phyloP scores from a whole-genome alignment of 2,329 filamentous ascomycete species.

The Thyridium curvatum region DNA sequence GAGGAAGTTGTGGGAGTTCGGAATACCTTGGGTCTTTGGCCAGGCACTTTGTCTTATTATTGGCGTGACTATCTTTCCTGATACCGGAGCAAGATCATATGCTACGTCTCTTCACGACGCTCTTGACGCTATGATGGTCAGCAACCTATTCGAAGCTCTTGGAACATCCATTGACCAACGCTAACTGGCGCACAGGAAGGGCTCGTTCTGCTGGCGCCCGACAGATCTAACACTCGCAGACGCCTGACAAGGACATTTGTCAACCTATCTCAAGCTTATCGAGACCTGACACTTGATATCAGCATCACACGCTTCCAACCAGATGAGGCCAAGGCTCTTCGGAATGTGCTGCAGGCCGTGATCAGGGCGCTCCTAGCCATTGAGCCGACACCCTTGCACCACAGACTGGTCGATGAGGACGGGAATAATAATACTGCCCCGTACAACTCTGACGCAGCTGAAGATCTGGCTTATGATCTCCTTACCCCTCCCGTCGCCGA shows the following conservation, averaged over 20 bases:
- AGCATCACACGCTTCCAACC: constrained; percentile 47
- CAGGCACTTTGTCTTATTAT: constrained; percentile 45
- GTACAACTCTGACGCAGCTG: too few relatives aligned
- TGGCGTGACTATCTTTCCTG: constrained; percentile 42
- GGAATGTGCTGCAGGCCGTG: constrained; percentile 49
- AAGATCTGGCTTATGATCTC: too few relatives aligned
- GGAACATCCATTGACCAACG: background rate
- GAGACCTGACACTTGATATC: constrained; percentile 51
- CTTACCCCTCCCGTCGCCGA: too few relatives aligned
- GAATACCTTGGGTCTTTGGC: constrained; percentile 48
- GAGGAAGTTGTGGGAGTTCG: constrained; percentile 44
- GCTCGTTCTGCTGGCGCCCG: constrained; percentile 19
- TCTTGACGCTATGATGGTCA: constrained; percentile 39
- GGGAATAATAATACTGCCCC: background rate
- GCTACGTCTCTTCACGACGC: constrained; percentile 39
- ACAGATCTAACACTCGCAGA: constrained; percentile 27
- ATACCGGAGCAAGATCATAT: constrained; percentile 47
- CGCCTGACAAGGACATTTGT: constrained; percentile 46
- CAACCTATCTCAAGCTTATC: constrained; percentile 46
- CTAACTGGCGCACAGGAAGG: constrained; percentile 18
- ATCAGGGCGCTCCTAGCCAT: constrained; percentile 47
- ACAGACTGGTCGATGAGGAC: too few relatives aligned
- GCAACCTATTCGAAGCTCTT: constrained; percentile 1
- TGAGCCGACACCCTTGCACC: constrained; percentile 17
- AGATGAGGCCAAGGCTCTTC: constrained; percentile 39